A percentile compares a stretch with the other conserved stretches of the same genome.
phyloP scores from a whole-genome alignment of 1,139 yeast species.

The Sugiyamaella neomexicana region DNA sequence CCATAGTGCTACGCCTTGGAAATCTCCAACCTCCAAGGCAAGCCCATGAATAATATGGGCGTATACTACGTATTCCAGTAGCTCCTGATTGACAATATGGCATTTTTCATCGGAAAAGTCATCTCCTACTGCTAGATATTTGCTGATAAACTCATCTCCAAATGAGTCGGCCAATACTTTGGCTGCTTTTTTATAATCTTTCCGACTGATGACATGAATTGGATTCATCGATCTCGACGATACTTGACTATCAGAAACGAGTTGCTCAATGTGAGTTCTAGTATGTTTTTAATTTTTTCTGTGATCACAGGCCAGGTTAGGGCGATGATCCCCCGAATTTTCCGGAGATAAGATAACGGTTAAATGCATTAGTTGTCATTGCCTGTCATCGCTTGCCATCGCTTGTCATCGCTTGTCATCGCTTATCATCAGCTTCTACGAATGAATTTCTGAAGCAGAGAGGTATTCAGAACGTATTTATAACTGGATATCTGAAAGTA shows the following conservation, averaged over 20 bases:
- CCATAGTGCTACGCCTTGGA: slow-evolving; percentile 67
- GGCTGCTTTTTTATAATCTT: slow-evolving; percentile 58
- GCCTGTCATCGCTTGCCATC: too few species aligned
- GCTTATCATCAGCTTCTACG: too few species aligned
- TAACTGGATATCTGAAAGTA: too few species aligned
- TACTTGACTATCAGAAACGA: too few species aligned
- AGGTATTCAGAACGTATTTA: too few species aligned
- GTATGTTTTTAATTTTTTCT: not conserved
- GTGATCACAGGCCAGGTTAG: not conserved
- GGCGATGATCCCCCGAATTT: slow-evolving; percentile 1
- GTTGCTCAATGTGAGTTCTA: too few species aligned
- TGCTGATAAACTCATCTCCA: slow-evolving; percentile 53
- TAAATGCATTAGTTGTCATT: too few species aligned
- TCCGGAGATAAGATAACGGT: not conserved
- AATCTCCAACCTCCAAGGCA: slow-evolving; percentile 52
- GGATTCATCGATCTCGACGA: not conserved
- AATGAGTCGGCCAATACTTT: slow-evolving; percentile 54
- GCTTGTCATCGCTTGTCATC: too few species aligned
- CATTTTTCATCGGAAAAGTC: slow-evolving; percentile 41
- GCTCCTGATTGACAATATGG: slow-evolving; percentile 46
- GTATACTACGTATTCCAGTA: slow-evolving; percentile 57
- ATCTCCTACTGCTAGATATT: slow-evolving; percentile 49
- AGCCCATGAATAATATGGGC: slow-evolving; percentile 60
- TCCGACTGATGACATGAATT: slow-evolving; percentile 38
- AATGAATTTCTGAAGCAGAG: too few species aligned